Evolutionary conservation across 257 asterid species (phyloP).

Genomic region (Solanum chilense): DNA sequence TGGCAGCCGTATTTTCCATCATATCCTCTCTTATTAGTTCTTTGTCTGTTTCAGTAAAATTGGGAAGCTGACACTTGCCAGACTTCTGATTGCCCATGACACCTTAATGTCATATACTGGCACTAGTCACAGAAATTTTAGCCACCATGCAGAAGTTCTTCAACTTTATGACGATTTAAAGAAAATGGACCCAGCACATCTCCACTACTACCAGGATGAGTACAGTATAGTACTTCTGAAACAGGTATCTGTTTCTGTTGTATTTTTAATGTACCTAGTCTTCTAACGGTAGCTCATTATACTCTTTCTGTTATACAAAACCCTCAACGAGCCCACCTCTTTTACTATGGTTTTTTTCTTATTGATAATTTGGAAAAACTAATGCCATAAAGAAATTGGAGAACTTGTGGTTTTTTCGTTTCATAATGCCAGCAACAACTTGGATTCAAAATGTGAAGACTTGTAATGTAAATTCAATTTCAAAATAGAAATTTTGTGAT

Average conservation of each 20-base stretch:
- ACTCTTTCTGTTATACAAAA: neutral
- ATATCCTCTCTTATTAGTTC: conserved; percentile 1
- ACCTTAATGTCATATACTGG: conserved; percentile 33
- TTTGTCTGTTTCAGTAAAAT: conserved; percentile 58
- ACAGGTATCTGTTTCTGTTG: conserved; percentile 40
- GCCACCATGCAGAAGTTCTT: conserved; percentile 58
- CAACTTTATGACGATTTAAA: conserved; percentile 57
- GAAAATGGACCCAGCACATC: conserved; percentile 70
- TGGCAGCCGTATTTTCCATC: neutral
- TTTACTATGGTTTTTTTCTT: neutral
- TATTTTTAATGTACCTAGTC: neutral
- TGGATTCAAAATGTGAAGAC: neutral
- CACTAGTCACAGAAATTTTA: conserved; percentile 12
- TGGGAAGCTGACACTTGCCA: conserved; percentile 90
- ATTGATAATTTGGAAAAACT: neutral
- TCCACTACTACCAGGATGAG: conserved; percentile 65
- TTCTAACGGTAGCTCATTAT: neutral
- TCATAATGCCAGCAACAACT: neutral
- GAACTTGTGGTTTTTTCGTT: neutral
- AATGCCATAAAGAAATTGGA: neutral
- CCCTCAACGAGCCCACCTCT: neutral
- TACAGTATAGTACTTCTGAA: conserved; percentile 58
- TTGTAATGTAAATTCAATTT: neutral
- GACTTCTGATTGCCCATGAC: conserved; percentile 67
- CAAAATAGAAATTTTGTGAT: neutral